These are phyloP conservation scores for Leishmania guyanensis DNA, from an alignment of 208 protist species.

Conservation along the genomic window DNA sequence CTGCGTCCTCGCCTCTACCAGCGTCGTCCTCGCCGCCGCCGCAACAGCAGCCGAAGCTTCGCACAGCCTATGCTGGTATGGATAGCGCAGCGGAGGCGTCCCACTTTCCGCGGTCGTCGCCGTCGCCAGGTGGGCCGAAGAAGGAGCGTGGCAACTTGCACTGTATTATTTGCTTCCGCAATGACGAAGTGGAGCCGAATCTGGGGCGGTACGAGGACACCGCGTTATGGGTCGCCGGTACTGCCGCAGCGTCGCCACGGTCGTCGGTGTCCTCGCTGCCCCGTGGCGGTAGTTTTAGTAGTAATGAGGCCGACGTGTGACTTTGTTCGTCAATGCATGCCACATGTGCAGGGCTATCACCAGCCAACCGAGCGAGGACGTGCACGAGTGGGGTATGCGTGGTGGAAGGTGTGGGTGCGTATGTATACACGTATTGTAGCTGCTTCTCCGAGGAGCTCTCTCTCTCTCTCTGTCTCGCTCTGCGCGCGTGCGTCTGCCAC, in stretches of 20 bases:
- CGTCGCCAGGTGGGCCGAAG: conserved; percentile 19
- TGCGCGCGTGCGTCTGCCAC: background rate
- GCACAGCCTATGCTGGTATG: background rate
- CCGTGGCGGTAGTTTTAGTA: conserved; percentile 20
- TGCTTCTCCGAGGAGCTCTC: background rate
- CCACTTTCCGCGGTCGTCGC: background rate
- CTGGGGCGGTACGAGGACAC: conserved; percentile 63
- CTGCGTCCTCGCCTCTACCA: background rate
- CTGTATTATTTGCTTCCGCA: conserved; percentile 87
- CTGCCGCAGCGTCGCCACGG: background rate
- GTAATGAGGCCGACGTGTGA: conserved; percentile 12
- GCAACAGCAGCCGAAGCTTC: background rate
- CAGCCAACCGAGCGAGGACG: background rate
- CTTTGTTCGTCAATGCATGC: background rate
- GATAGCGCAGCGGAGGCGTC: background rate
- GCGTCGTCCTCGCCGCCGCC: background rate
- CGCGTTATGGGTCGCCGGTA: background rate
- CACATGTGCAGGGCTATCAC: background rate
- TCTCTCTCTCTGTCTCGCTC: background rate
- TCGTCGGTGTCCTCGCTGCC: background rate
- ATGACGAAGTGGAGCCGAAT: conserved; percentile 66
- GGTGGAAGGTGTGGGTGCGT: background rate
- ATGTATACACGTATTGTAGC: background rate
- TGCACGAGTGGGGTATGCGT: background rate
- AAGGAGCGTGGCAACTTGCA: conserved; percentile 72